Base-by-base conservation (phyloP, 2,329 filamentous ascomycete species). In the Biscogniauxia mediterranea region DNA sequence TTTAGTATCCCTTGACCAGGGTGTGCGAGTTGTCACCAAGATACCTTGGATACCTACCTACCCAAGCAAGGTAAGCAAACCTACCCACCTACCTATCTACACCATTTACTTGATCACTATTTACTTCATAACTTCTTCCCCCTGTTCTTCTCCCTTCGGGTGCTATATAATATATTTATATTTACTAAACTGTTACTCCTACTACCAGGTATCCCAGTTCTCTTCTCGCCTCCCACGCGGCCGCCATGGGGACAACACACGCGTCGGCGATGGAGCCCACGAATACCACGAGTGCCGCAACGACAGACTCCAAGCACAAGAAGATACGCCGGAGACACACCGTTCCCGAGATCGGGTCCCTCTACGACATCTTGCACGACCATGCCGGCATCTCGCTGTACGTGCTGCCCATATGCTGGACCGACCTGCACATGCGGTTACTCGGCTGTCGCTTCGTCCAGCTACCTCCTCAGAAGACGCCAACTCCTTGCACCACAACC, bases 391-490 rank as follows among this genome's bases (percentile, higher is more conserved):
- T 70, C 0, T 76, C 79, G 0, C 80, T 87, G 20, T 85, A 80
- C 61, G 72, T 83, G 54, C 77, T 79, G 25, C 84, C 84, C 1
- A 80, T 85, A 53, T 80, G 78, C 68, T 87, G 84, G 84, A 85
- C 80, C 17, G 83, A 85, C 58, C 60, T 76, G 1, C 84, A 87
- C 61, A 68, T 76, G 9, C 70, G 74, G 52, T 72, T 85, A 1
- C 80, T 86, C 5, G 78, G 77, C 23, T 80, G 76, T 17, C 71
- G 71, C 52, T 86, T 85, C 72, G 62, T 72, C 25, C 74, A 80
- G 65, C 73, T 77, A 15, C 76, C 79, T 17, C 69, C 77, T 5
- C 78, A 79, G 68, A 72, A 74, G 46, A 77, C 71, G 5, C 80
- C 81, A 1, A 68, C 76, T 2, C 81, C 81, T 1, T 64, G 64